Base-by-base conservation (phyloP, 352 stramenopile genomes). In the Globisporangium heterothallicum region DNA sequence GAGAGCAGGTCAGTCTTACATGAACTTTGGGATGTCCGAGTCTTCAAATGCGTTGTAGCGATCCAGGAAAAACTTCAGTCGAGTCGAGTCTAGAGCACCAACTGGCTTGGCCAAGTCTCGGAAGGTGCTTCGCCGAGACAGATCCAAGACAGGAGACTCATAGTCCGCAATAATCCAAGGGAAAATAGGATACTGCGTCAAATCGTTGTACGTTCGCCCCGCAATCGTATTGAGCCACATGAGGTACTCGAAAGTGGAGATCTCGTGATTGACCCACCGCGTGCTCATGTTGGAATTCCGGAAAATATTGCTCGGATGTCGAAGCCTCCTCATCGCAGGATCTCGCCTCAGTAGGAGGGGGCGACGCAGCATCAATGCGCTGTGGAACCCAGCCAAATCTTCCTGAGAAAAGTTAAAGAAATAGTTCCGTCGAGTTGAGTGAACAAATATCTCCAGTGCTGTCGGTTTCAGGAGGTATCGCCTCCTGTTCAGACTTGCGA, bases 81-180 rank as follows among this genome's bases (percentile, higher is more conserved):
- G 78, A 30, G 83, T 72, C 4, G 84, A 71, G 48, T 98, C 97
- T 16, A 99, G 73, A 7, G 97, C 97, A 25, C 97, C 97, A 32
- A 99, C 92, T 19, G 97, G 97, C 56, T 99, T 99, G 7, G 72
- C 84, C 16, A 99, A 65, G 71, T 99, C 96, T 43, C 97, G 86
- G 65, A 96, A 99, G 8, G 91, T 84, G 8, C 83, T 72, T 2
- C 68, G 79, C 34, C 75, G 59, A 27, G 70, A 62, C 22, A 94
- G 59, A 49, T 94, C 84, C 14, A 95, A 56, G 14, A 48, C 66
- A 18, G 59, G n/a, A 1, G 79, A 94, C 25, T 88, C 79, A 60
- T 96, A 97, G 62, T 97, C 82, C 0, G 84, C 71, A 18, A 96
- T 58, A n/a, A 97, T 63, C 87, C 86, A 97, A 9, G 89, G 88